phyloP scores from a whole-genome alignment of 2,329 filamentous ascomycete genomes.

The Diaporthe sp. region DNA sequence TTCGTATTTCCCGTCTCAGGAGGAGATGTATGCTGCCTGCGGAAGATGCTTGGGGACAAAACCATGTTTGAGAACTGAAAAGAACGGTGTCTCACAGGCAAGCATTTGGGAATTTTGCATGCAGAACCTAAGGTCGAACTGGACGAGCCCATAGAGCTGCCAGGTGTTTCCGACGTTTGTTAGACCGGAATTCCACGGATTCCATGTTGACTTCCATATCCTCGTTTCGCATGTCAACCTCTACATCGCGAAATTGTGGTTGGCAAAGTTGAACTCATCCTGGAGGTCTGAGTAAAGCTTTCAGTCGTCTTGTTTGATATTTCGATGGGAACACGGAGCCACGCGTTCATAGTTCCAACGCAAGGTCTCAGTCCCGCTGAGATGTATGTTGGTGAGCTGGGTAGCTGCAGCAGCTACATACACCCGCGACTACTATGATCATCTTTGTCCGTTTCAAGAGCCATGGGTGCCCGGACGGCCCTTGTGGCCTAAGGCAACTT shows the following conservation, averaged over 20 bases:
- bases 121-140: background rate
- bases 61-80: background rate
- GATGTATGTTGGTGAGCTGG: background rate
- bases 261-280: too few relatives aligned
- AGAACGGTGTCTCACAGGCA: background rate
- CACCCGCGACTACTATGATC: background rate
- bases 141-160: background rate
- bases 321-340: background rate
- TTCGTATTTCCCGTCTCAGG: background rate
- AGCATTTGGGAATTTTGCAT: too few relatives aligned
- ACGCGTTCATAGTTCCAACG: background rate
- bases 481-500: background rate
- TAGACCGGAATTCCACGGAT: too few relatives aligned
- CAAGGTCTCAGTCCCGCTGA: background rate
- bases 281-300: background rate
- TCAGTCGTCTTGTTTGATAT: background rate
- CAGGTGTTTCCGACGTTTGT: background rate
- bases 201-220: background rate
- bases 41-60: background rate
- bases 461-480: background rate
- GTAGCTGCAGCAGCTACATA: constrained; percentile 1
- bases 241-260: background rate
- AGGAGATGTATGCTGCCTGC: background rate
- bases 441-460: background rate
- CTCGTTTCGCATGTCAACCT: background rate